Base-by-base conservation (phyloP, 306 rosid species). In the Quercus berberidifolia region DNA sequence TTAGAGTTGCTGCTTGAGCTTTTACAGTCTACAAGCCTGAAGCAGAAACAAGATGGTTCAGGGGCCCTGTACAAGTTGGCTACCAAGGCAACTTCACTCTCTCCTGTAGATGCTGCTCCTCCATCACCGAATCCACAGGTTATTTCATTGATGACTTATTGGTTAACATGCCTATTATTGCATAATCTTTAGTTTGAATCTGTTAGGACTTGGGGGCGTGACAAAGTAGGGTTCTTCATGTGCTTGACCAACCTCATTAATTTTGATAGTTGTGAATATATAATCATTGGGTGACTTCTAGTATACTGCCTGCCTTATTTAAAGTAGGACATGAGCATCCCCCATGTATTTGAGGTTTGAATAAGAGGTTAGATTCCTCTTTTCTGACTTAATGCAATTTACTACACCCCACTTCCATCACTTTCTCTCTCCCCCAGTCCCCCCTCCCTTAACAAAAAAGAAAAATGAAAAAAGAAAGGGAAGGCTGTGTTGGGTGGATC, bases 61-160 rank as follows among this genome's bases (percentile, higher is more conserved):
- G 88, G 83, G 82, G 98, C 98, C 58, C 79, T 95, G 65, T 90
- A 85, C 87, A 95, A 95, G 85, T 83, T 95, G 87, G 98, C 98
- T 69, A 86, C 88, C 85, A 95, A 95, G 87, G 96, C 96, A 63
- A 79, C 30, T 49, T 74, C 89, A 57, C 88, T 93, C 76, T 93
- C 98, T 86, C 93, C 96, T 55, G 87, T 91, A 17, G 99, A 93
- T 83, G 98, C 97, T 65, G 93, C 98, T 54, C 99, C 99, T 57
- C 98, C 90, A 54, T 93, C 99, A 57, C 98, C 99, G 63, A 95
- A 98, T 35, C 99, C 92, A 46, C 98, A 95, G 99, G 30, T 64
- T 64, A 18, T 28, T 52, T 69, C 63, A 11, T 74, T 26, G 33
- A 41, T 77, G n/a, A 52, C 56, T 72, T 33, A 30, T 70, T 71